phyloP scores from a whole-genome alignment of 257 asterid genomes.

The Nyctanthes arbortristis region DNA sequence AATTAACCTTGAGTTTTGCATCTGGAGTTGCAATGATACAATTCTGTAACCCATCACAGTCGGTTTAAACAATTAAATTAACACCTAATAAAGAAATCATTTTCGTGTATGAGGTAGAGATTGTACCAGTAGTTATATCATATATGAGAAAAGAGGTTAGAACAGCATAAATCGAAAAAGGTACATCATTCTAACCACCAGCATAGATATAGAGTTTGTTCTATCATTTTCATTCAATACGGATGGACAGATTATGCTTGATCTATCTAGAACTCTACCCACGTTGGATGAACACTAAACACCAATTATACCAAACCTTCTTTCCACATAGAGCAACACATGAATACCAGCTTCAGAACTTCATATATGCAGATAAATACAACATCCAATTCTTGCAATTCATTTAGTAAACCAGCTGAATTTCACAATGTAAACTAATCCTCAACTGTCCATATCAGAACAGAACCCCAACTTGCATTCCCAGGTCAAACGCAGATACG shows the following conservation, averaged over 20 bases:
- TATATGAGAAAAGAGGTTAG: not conserved
- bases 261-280: not conserved
- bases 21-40: not conserved
- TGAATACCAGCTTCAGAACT: not conserved
- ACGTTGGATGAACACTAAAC: not conserved
- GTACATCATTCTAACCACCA: not conserved
- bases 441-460: not conserved
- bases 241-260: not conserved
- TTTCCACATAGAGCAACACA: not conserved
- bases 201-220: not conserved
- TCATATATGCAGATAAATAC: not conserved
- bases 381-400: not conserved
- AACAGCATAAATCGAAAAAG: not conserved
- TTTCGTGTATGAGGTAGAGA: not conserved
- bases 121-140: not conserved
- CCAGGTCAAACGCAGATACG: not conserved
- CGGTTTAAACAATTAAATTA: not conserved
- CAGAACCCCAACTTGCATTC: not conserved
- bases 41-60: not conserved
- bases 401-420: not conserved
- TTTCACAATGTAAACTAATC: not conserved
- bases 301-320: not conserved
- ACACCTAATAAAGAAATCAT: not conserved
- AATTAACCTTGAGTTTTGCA: not conserved
- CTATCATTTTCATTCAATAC: too few species aligned